A percentile compares a stretch with the other conserved stretches of the same genome.
These are phyloP conservation scores for Vinca major DNA, from an alignment of 305 asterid species.

Conservation along the genomic window DNA sequence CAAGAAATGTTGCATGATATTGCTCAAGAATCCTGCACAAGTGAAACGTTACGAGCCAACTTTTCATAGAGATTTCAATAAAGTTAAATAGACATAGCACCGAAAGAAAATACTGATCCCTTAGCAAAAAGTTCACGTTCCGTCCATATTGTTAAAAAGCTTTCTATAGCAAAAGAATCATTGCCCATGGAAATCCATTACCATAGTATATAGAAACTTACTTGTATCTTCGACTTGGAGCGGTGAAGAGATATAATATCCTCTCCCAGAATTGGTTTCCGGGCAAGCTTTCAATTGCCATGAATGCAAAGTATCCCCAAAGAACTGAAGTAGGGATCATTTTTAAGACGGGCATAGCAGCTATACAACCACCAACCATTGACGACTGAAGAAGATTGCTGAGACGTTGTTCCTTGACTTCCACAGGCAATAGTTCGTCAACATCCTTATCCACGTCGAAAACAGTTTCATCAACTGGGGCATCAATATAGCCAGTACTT, in stretches of 20 bases:
- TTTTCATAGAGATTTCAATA: neutral
- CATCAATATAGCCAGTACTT: conserved; percentile 61
- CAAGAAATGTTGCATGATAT: conserved; percentile 71
- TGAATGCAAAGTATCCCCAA: conserved; percentile 99
- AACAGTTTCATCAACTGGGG: conserved; percentile 68
- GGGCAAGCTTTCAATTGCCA: conserved; percentile 97
- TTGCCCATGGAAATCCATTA: neutral
- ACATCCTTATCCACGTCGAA: conserved; percentile 83
- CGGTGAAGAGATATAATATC: conserved; percentile 71
- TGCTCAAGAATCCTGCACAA: conserved; percentile 65
- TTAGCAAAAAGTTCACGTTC: neutral
- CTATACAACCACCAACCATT: conserved; percentile 77
- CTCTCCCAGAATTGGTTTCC: conserved; percentile 99
- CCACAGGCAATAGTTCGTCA: conserved; percentile 83
- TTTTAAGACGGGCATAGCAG: conserved; percentile 85
- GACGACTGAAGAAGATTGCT: conserved; percentile 87
- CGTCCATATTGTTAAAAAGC: too few species aligned
- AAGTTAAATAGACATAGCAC: neutral
- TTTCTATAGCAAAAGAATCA: neutral
- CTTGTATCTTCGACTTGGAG: conserved; percentile 92
- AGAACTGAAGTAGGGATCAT: conserved; percentile 88
- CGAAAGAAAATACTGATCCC: neutral
- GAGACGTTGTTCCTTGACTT: conserved; percentile 91
- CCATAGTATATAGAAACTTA: conserved; percentile 22
- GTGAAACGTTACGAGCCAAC: conserved; percentile 9